Evolutionary conservation across 352 stramenopile genomes (phyloP).

Genomic region (Globisporangium okanoganense): DNA sequence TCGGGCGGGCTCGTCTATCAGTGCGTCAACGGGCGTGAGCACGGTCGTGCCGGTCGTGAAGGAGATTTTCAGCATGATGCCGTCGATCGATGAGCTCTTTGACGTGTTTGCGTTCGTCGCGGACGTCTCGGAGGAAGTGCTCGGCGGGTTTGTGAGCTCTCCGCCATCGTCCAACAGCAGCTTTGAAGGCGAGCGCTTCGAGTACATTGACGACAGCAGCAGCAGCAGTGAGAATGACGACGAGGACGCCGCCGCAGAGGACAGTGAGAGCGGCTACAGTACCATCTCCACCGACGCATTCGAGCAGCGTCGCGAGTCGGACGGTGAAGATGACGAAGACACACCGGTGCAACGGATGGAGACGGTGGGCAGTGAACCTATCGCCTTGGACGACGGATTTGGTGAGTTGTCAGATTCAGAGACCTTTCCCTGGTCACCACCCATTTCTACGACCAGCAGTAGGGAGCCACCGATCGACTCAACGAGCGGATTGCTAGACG

Average conservation of each 20-base stretch:
- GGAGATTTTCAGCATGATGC: conserved; percentile 49
- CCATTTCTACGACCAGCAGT: neutral
- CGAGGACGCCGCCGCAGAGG: neutral
- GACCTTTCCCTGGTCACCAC: neutral
- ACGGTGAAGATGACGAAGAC: conserved; percentile 14
- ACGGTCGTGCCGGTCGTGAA: conserved; percentile 42
- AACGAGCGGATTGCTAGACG: conserved; percentile 33
- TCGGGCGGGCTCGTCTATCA: conserved; percentile 33
- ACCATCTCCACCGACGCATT: conserved; percentile 19
- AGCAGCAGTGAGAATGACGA: conserved; percentile 16
- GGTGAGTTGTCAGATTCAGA: neutral
- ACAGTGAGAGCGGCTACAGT: conserved; percentile 14
- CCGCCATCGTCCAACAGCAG: neutral
- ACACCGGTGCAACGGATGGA: conserved; percentile 10
- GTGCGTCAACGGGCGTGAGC: conserved; percentile 36
- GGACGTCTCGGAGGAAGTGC: conserved; percentile 60
- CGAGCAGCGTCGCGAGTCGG: conserved; percentile 1
- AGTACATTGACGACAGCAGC: conserved; percentile 27
- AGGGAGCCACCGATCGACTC: neutral
- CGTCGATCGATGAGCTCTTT: conserved; percentile 58
- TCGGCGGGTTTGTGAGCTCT: conserved; percentile 20
- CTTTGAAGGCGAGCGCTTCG: conserved; percentile 27
- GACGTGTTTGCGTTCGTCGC: conserved; percentile 51
- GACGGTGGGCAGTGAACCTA: conserved; percentile 13
- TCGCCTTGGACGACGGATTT: neutral